A percentile compares a stretch with the other conserved stretches of the same genome.
Evolutionary conservation across 139 green algal species (phyloP).

Genomic region (Tetratostichococcus sp.): DNA sequence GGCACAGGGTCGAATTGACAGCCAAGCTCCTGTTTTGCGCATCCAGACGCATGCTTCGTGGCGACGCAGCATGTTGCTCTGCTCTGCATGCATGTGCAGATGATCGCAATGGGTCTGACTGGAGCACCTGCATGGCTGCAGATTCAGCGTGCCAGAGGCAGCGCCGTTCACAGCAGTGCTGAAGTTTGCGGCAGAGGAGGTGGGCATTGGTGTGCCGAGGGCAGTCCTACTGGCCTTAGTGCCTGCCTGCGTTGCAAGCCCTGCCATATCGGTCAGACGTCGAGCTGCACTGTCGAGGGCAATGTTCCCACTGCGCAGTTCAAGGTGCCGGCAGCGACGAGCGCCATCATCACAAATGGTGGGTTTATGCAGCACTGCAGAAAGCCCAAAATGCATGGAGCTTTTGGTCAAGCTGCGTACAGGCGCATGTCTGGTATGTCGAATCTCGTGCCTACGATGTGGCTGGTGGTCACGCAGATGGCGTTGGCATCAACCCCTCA

Average conservation of each 20-base stretch:
- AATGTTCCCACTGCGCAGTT: slow-evolving; percentile 58
- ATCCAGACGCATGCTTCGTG: background rate
- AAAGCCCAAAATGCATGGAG: too few relatives aligned
- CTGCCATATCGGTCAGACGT: too few relatives aligned
- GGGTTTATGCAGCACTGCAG: too few relatives aligned
- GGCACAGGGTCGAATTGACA: background rate
- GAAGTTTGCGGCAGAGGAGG: slow-evolving; percentile 96
- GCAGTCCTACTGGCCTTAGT: too few relatives aligned
- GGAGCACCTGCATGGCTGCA: slow-evolving; percentile 30
- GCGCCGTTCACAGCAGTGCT: slow-evolving; percentile 95
- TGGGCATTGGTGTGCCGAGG: slow-evolving; percentile 37
- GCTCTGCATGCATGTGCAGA: too few relatives aligned
- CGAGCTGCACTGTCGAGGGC: too few relatives aligned
- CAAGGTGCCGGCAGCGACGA: slow-evolving; percentile 84
- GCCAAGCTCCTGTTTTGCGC: background rate
- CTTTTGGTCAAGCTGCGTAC: too few relatives aligned
- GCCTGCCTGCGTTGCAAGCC: too few relatives aligned
- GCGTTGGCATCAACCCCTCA: slow-evolving; percentile 94
- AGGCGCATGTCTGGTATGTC: too few relatives aligned
- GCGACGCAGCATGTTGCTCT: background rate
- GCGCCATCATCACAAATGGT: slow-evolving; percentile 97
- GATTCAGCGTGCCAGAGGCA: slow-evolving; percentile 92
- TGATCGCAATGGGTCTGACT: too few relatives aligned
- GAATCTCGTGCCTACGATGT: too few relatives aligned
- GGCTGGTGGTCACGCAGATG: slow-evolving; percentile 48